phyloP scores from a whole-genome alignment of 2,329 filamentous ascomycete species.

The Chaetomium strumarium region DNA sequence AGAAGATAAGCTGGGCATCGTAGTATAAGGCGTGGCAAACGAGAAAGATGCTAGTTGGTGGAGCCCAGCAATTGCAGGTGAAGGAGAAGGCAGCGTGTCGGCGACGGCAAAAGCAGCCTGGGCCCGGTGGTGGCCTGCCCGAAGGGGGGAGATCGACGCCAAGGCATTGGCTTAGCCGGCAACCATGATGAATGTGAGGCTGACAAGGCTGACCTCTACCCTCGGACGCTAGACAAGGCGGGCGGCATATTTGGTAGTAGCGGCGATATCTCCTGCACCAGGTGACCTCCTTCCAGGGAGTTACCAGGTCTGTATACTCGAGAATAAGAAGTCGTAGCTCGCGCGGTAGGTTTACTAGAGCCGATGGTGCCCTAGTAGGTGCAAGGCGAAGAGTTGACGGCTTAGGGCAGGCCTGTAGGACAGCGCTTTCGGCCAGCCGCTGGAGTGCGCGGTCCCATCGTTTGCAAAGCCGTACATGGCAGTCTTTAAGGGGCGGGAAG shows the following conservation, averaged over 20 bases:
- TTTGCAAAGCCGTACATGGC: no score
- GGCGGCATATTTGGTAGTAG: neutral
- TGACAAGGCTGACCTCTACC: no score
- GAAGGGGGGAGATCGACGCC: no score
- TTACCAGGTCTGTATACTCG: neutral
- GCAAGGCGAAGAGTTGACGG: neutral
- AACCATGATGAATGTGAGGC: no score
- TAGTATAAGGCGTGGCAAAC: neutral
- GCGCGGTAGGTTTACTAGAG: neutral
- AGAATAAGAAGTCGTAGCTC: neutral
- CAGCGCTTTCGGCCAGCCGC: neutral
- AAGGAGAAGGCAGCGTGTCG: no score
- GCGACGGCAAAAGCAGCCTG: neutral
- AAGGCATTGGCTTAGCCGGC: no score
- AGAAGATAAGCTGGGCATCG: conserved; percentile 4
- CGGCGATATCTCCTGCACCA: neutral
- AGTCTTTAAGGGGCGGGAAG: neutral
- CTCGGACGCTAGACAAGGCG: no score
- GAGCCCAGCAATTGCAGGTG: conserved; percentile 2
- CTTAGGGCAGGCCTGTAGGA: neutral
- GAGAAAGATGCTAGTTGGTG: conserved; percentile 1
- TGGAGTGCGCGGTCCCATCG: neutral
- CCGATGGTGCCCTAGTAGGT: neutral
- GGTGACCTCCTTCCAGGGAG: neutral
- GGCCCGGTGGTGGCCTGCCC: neutral